These are phyloP conservation scores for Apiotrichum laibachii DNA, from an alignment of 1,284 basidiomycete species.

Conservation along the genomic window DNA sequence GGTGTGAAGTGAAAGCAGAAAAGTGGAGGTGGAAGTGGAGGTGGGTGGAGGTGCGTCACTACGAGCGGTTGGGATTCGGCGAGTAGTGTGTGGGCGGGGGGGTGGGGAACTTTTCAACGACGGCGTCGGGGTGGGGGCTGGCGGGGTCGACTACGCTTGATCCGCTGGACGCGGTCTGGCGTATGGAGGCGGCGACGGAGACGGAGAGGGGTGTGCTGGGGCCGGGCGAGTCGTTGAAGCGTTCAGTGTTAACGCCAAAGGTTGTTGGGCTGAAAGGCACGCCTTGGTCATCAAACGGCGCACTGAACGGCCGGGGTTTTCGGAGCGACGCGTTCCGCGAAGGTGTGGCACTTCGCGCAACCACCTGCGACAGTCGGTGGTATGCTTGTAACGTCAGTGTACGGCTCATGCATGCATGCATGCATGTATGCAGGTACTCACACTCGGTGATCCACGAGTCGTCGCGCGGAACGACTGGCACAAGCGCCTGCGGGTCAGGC, in stretches of 20 bases:
- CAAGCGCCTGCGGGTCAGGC: background rate
- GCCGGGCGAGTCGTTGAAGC: background rate
- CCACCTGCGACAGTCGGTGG: slow-evolving; percentile 5
- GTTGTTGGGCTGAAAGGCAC: slow-evolving; percentile 16
- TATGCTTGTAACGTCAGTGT: slow-evolving; percentile 15
- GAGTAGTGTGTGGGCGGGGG: background rate
- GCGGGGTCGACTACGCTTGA: slow-evolving; percentile 1
- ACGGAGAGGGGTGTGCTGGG: background rate
- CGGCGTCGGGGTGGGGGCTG: slow-evolving; percentile 6
- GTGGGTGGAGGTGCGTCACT: too few relatives aligned
- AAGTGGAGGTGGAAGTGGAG: background rate
- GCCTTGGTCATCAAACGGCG: background rate
- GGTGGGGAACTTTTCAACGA: slow-evolving; percentile 8
- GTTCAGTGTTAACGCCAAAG: slow-evolving; percentile 12
- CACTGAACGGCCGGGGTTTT: slow-evolving; percentile 16
- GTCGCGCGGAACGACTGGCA: slow-evolving; percentile 7
- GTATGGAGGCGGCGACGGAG: too few relatives aligned
- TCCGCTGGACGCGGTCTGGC: background rate
- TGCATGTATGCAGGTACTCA: slow-evolving; percentile 11
- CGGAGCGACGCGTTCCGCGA: slow-evolving; percentile 1
- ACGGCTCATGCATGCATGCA: slow-evolving; percentile 2
- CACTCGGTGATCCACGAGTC: slow-evolving; percentile 24
- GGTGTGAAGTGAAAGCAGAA: slow-evolving; percentile 23
- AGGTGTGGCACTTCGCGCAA: slow-evolving; percentile 17
- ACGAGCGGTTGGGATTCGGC: too few relatives aligned